Percentiles rank a stretch among this genome's conserved stretches.
Evolutionary conservation across 2,329 filamentous ascomycete species (phyloP).

Genomic region (Talaromyces albobiverticillius): DNA sequence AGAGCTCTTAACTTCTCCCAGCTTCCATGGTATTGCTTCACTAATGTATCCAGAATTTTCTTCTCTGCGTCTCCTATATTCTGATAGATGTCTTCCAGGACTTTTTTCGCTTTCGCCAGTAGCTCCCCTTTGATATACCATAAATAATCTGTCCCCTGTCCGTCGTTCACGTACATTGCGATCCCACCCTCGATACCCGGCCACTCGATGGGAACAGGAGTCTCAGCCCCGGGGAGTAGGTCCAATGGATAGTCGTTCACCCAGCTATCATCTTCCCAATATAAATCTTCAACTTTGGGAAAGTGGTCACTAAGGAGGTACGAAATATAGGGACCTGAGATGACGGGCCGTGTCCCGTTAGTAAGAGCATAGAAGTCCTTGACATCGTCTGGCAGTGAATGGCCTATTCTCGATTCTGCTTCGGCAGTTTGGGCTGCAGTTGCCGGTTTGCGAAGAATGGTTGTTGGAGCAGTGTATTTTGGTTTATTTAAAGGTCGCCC

Average conservation of each 20-base stretch:
- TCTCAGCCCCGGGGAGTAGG: not conserved
- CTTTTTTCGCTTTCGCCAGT: not conserved
- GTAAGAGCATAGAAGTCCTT: slow-evolving; percentile 10
- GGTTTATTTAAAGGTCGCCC: too few species aligned
- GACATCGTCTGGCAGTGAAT: slow-evolving; percentile 3
- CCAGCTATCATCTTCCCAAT: slow-evolving; percentile 8
- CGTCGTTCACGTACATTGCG: slow-evolving; percentile 6
- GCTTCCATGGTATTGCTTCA: slow-evolving; percentile 4
- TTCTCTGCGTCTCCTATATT: slow-evolving; percentile 3
- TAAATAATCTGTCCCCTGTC: slow-evolving; percentile 5
- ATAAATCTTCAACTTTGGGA: not conserved
- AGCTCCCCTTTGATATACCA: slow-evolving; percentile 4
- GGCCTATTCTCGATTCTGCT: not conserved
- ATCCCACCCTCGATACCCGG: slow-evolving; percentile 1
- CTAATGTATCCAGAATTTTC: not conserved
- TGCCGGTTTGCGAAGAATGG: slow-evolving; percentile 8
- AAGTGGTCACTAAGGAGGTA: not conserved
- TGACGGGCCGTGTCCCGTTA: slow-evolving; percentile 4
- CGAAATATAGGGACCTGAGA: not conserved
- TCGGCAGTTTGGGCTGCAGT: not conserved
- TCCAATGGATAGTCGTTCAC: not conserved
- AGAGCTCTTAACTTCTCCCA: slow-evolving; percentile 4
- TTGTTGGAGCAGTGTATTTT: not conserved
- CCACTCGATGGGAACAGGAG: not conserved
- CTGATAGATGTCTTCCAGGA: not conserved